Evolutionary conservation across 768 basidiomycete species (phyloP).

Genomic region (Auricularia heimuer): DNA sequence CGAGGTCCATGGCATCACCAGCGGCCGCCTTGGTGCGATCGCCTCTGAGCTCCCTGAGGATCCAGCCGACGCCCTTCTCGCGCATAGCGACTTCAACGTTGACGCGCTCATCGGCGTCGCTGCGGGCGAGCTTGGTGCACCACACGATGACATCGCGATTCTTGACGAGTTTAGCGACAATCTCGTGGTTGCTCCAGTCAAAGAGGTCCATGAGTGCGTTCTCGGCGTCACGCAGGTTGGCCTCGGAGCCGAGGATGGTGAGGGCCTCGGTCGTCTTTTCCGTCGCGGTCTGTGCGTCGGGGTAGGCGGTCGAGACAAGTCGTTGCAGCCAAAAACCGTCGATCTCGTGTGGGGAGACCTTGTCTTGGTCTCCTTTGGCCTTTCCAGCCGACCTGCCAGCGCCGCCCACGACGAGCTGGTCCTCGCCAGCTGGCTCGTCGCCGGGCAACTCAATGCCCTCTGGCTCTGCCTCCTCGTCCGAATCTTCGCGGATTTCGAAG

Average conservation of each 20-base stretch:
- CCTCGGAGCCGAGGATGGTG: constrained; percentile 76
- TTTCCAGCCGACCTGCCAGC: constrained; percentile 33
- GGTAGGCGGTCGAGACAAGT: constrained; percentile 80
- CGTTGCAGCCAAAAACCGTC: constrained; percentile 99
- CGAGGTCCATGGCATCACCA: constrained; percentile 69
- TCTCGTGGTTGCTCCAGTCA: constrained; percentile 84
- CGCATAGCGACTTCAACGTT: constrained; percentile 98
- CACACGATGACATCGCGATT: constrained; percentile 95
- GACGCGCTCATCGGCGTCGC: constrained; percentile 77
- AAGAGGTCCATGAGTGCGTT: constrained; percentile 96
- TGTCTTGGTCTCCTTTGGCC: constrained; percentile 58
- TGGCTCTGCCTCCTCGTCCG: constrained; percentile 53
- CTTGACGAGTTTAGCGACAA: constrained; percentile 83
- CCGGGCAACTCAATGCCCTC: constrained; percentile 13
- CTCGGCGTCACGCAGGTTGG: constrained; percentile 83
- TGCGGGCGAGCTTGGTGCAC: constrained; percentile 93
- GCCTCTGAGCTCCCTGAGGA: constrained; percentile 77
- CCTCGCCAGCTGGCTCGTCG: constrained; percentile 38
- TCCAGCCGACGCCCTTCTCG: constrained; percentile 95
- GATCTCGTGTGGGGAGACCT: constrained; percentile 81
- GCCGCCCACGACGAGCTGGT: constrained; percentile 73
- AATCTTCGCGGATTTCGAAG: constrained; percentile 76
- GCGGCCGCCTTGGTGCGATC: constrained; percentile 52
- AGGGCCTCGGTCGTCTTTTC: constrained; percentile 84
- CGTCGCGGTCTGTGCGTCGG: constrained; percentile 89